These are phyloP conservation scores for Cyclotella baltica DNA, from an alignment of 108 stramenopile genomes.

Conservation along the genomic window DNA sequence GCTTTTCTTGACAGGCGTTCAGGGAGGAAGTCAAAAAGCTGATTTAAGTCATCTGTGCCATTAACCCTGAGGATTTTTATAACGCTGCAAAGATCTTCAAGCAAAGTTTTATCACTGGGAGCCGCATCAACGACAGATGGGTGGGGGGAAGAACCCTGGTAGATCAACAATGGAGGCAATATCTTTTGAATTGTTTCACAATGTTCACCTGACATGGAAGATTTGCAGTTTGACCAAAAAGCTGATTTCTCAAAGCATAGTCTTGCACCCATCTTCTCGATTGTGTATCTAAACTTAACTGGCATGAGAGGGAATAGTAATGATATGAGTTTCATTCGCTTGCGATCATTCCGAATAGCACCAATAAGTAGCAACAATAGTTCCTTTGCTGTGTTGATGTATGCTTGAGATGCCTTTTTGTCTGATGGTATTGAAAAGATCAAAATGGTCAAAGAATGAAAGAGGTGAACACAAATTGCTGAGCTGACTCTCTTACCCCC, in stretches of 20 bases:
- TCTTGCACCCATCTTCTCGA: constrained; percentile 53
- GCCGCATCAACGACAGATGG: constrained; percentile 2
- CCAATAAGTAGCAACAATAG: constrained; percentile 33
- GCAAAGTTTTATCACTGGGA: constrained; percentile 23
- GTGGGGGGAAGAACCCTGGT: constrained; percentile 10
- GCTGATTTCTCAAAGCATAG: constrained; percentile 54
- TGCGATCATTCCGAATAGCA: constrained; percentile 8
- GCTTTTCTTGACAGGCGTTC: constrained; percentile 35
- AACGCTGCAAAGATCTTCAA: constrained; percentile 41
- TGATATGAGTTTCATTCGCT: constrained; percentile 54
- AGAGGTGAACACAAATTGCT: constrained; percentile 2
- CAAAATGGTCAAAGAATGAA: not conserved
- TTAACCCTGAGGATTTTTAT: constrained; percentile 19
- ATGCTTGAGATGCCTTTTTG: constrained; percentile 26
- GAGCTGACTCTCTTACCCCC: constrained; percentile 36
- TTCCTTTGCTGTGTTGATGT: constrained; percentile 44
- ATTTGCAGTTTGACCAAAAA: constrained; percentile 46
- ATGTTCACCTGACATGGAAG: constrained; percentile 26
- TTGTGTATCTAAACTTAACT: constrained; percentile 47
- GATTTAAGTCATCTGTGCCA: constrained; percentile 15
- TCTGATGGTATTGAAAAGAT: not conserved
- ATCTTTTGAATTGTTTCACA: constrained; percentile 35
- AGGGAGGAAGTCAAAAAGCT: constrained; percentile 37
- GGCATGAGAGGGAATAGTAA: constrained; percentile 73
- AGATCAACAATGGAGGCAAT: constrained; percentile 34